These are phyloP conservation scores for Alternaria dauci DNA, from an alignment of 2,329 filamentous ascomycete species.

Conservation along the genomic window DNA sequence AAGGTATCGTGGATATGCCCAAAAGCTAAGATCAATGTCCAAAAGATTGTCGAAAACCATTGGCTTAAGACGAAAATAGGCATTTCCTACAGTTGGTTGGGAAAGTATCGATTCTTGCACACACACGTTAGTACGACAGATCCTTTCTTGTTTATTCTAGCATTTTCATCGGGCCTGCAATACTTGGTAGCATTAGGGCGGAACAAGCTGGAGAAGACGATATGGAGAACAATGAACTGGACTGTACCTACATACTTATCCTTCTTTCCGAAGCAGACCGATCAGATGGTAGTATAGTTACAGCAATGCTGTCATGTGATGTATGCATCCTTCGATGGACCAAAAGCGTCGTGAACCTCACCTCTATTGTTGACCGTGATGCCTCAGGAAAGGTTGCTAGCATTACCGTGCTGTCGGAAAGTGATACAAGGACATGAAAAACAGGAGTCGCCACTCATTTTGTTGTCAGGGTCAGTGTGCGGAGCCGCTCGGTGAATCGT, in stretches of 20 bases:
- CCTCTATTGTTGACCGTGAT: background rate
- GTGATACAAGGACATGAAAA: background rate
- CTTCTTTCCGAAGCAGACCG: conserved; percentile 26
- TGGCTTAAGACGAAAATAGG: conserved; percentile 42
- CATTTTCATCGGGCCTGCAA: conserved; percentile 28
- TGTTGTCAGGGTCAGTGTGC: conserved; percentile 4
- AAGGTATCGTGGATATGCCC: conserved; percentile 45
- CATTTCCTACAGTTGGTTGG: conserved; percentile 37
- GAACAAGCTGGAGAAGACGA: conserved; percentile 17
- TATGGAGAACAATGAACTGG: conserved; percentile 31
- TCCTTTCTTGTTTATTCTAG: conserved; percentile 47
- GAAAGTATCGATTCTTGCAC: conserved; percentile 37
- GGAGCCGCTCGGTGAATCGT: conserved; percentile 22
- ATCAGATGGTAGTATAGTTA: conserved; percentile 30
- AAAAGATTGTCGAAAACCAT: conserved; percentile 40
- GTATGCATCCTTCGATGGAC: conserved; percentile 31
- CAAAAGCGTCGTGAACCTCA: conserved; percentile 22
- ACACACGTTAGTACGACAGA: conserved; percentile 32
- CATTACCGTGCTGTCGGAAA: background rate
- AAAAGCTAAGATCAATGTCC: conserved; percentile 42
- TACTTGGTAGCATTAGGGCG: conserved; percentile 27
- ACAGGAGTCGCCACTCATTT: background rate
- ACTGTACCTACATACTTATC: conserved; percentile 34
- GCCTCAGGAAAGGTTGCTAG: background rate
- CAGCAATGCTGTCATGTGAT: conserved; percentile 20